Conservation (phyloP, 148 eudicot genomes). For the Cornus suecica region DNA sequence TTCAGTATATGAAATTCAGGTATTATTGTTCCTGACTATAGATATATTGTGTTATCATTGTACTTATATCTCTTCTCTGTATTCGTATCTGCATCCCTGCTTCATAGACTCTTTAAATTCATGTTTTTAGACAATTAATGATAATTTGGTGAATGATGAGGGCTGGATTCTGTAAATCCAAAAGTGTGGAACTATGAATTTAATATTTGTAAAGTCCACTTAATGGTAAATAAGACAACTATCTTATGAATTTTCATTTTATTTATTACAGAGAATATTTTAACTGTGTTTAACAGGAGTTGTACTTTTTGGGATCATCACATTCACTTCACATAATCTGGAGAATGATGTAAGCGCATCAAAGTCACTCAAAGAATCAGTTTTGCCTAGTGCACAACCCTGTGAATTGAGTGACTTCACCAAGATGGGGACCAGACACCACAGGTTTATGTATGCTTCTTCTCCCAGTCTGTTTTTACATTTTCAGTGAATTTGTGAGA, state of each 20-base stretch:
- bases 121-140: not conserved
- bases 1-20: too few relatives aligned
- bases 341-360: slow-evolving; percentile 1
- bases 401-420: slow-evolving; percentile 24
- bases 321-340: slow-evolving; percentile 13
- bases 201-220: too few relatives aligned
- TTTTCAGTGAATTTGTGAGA: not conserved
- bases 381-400: slow-evolving; percentile 29
- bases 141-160: too few relatives aligned
- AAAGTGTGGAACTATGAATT: too few relatives aligned
- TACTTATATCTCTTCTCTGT: too few relatives aligned
- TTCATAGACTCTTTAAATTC: not conserved
- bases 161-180: too few relatives aligned
- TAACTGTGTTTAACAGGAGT: slow-evolving; percentile 13
- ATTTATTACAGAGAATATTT: not conserved
- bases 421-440: slow-evolving; percentile 46
- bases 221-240: too few relatives aligned
- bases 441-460: slow-evolving; percentile 38
- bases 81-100: too few relatives aligned
- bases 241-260: not conserved
- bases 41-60: too few relatives aligned
- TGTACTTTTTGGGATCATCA: slow-evolving; percentile 5
- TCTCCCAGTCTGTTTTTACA: not conserved
- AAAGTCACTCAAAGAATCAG: slow-evolving; percentile 26
- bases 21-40: too few relatives aligned